Evolutionary conservation across 345 rosid genomes (phyloP).

Genomic region (Salix koriyanagi): DNA sequence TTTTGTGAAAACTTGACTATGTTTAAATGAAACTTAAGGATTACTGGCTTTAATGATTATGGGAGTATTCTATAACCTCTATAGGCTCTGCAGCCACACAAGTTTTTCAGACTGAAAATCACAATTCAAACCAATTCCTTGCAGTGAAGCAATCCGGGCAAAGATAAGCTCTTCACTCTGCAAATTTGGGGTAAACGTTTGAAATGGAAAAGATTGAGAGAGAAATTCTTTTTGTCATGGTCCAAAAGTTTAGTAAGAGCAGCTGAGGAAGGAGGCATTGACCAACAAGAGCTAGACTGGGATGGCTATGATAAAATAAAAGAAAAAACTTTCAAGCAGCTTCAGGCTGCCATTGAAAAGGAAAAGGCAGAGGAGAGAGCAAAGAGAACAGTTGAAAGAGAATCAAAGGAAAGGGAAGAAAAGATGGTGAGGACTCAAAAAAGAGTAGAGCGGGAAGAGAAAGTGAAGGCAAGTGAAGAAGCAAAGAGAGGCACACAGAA

Average conservation of each 20-base stretch:
- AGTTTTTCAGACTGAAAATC: conserved; percentile 7
- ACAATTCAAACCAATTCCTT: conserved; percentile 18
- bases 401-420: conserved; percentile 48
- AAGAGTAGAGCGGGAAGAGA: conserved; percentile 49
- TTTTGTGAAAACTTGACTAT: neutral
- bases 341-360: conserved; percentile 40
- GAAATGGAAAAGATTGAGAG: conserved; percentile 43
- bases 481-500: conserved; percentile 27
- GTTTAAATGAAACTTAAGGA: neutral
- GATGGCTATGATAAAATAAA: conserved; percentile 55
- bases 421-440: conserved; percentile 47
- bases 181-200: conserved; percentile 56
- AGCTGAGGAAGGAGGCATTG: conserved; percentile 63
- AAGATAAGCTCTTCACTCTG: conserved; percentile 58
- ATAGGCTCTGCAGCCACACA: neutral
- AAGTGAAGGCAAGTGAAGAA: conserved; percentile 32
- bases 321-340: conserved; percentile 43
- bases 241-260: conserved; percentile 51
- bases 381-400: conserved; percentile 40
- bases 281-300: conserved; percentile 61
- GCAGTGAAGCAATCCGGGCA: conserved; percentile 66
- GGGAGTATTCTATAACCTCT: neutral
- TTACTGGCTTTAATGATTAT: neutral
- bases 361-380: conserved; percentile 42
- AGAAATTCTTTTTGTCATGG: conserved; percentile 51